phyloP scores from a whole-genome alignment of 495 filamentous ascomycete species.

The Neurospora hispaniola region DNA sequence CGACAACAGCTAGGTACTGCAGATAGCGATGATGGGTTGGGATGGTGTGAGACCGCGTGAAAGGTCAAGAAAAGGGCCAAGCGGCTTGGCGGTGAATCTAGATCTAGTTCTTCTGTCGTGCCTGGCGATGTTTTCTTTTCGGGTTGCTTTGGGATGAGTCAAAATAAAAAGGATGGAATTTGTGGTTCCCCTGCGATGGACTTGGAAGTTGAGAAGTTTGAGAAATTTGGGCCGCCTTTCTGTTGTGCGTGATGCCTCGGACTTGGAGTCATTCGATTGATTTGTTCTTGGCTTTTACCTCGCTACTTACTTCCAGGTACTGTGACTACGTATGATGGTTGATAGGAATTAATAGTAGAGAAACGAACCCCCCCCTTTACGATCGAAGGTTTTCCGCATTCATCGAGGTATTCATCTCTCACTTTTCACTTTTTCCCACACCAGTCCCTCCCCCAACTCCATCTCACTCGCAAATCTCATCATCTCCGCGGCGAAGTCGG shows the following conservation, averaged over 20 bases:
- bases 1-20: not conserved
- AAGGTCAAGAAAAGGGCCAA: not conserved
- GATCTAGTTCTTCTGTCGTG: not conserved
- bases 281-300: not conserved
- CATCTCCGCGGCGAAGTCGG: not conserved
- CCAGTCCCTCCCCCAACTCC: too few species aligned
- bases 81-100: not conserved
- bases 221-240: not conserved
- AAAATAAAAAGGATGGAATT: not conserved
- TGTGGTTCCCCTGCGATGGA: not conserved
- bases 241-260: not conserved
- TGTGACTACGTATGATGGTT: not conserved
- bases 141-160: not conserved
- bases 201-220: not conserved
- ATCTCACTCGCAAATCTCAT: not conserved
- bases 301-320: too few species aligned
- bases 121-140: not conserved
- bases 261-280: not conserved
- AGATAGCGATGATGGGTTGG: not conserved
- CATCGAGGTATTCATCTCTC: not conserved
- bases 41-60: not conserved
- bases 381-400: not conserved
- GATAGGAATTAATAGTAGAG: not conserved
- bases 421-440: too few species aligned
- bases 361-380: not conserved